Base-by-base conservation (phyloP, 2,329 filamentous ascomycete genomes). In the Chrysoporthe puriensis region DNA sequence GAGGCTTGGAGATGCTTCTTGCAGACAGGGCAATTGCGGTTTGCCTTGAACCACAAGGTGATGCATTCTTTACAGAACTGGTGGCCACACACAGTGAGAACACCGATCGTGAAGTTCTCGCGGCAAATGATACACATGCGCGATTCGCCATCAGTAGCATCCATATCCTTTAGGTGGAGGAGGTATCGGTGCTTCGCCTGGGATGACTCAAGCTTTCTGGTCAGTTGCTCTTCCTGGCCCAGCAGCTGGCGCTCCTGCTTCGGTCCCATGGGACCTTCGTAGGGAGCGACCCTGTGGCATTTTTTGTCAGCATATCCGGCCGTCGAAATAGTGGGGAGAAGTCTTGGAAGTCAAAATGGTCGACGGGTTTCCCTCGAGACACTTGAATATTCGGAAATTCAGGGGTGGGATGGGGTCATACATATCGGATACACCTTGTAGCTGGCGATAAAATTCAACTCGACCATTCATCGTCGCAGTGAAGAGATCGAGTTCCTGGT, bases 41-140 rank as follows among this genome's bases (percentile, higher is more conserved):
- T 89, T 43, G 87, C 83, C 66, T 82, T 84, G 81, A 91, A 93
- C 96, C 96, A 98, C 14, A 88, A 73, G 48, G 84, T 83, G 72
- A 98, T 90, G 77, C 96, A 98, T 40, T 93, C 91, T 74, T 93
- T 94, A 81, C 95, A 97, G 76, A 94, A 98, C 71, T 93, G 88
- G 75, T 99, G 96, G 0, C 95, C 95, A 76, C 96, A 98, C 1
- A 93, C 86, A 0, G 95, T 97, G 70, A 95, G 82, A 63, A 91
- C 88, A 64, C 95, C 95, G n/a, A 88, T 82, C 68, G 91, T 89
- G 73, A 97, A 97, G 0, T 83, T 76, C 13, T 86, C 85, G 74
- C 92, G 90, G 76, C 96, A 99, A 72, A 99, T 97, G 66, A 96
- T 87, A 76, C 96, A 99, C 62, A 91, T 88, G 42, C 88, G 86